Percentiles rank a stretch among this genome's conserved stretches.
Evolutionary conservation across 192 early-diverging fungal genomes (phyloP).

Genomic region (Coemansia sp.): DNA sequence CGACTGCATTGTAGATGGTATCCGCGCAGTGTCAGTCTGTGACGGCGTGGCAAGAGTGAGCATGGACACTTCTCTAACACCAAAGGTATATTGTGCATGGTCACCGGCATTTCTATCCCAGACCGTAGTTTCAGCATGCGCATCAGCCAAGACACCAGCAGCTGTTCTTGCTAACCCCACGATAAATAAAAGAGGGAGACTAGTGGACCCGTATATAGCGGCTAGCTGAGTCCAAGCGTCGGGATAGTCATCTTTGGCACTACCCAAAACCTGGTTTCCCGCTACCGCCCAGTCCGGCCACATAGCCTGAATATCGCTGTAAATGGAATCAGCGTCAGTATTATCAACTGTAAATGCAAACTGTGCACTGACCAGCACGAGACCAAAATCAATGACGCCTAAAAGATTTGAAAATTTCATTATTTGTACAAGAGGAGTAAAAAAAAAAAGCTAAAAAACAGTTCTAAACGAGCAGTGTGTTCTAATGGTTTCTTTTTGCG

Average conservation of each 20-base stretch:
- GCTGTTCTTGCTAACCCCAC: conserved; percentile 16
- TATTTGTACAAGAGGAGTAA: neutral
- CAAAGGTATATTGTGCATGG: conserved; percentile 18
- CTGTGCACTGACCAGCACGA: conserved; percentile 14
- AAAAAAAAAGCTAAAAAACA: neutral
- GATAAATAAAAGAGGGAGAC: conserved; percentile 16
- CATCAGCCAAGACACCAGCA: conserved; percentile 18
- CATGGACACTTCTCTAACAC: conserved; percentile 7
- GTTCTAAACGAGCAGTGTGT: neutral
- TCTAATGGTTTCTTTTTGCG: neutral
- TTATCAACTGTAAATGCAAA: conserved; percentile 34
- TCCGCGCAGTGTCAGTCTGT: neutral
- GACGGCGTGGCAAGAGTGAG: neutral
- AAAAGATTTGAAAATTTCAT: neutral
- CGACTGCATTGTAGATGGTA: neutral
- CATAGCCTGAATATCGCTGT: conserved; percentile 29
- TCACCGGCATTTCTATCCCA: conserved; percentile 29
- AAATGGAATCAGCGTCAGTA: conserved; percentile 20
- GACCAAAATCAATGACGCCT: neutral
- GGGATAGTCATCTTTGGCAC: conserved; percentile 20
- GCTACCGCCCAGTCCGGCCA: conserved; percentile 35
- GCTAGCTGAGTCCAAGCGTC: conserved; percentile 30
- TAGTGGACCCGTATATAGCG: conserved; percentile 23
- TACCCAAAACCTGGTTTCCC: conserved; percentile 23
- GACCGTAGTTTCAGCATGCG: conserved; percentile 13